Percentiles rank a stretch among this genome's conserved stretches.
Evolutionary conservation across 495 filamentous ascomycete species (phyloP).

Genomic region (Bryoglossum gracile): DNA sequence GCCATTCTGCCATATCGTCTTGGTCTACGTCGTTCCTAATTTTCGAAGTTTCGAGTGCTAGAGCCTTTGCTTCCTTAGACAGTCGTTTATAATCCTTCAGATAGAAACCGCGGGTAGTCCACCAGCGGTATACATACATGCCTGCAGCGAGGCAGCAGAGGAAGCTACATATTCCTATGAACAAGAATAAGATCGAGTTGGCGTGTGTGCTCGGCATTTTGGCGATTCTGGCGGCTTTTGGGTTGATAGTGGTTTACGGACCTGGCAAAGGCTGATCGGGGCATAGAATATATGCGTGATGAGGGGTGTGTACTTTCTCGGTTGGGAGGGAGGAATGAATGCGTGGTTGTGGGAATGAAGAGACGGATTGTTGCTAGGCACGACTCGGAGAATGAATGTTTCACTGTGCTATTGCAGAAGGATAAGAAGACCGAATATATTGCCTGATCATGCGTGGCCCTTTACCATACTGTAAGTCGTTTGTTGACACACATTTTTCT

Average conservation of each 20-base stretch:
- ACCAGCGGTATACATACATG: background rate
- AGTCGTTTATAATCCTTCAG: conserved; percentile 6
- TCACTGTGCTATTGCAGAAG: no score
- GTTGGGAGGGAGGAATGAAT: no score
- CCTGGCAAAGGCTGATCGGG: no score
- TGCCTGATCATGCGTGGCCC: no score
- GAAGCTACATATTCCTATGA: background rate
- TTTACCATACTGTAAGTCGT: no score
- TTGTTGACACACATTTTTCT: no score
- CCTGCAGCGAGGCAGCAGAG: background rate
- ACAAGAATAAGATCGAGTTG: background rate
- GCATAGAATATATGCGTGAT: no score
- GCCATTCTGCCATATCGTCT: background rate
- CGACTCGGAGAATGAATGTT: no score
- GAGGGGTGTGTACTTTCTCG: no score
- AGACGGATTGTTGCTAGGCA: no score
- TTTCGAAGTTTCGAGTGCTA: conserved; percentile 4
- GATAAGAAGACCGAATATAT: no score
- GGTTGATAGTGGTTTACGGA: background rate
- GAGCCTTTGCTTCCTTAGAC: conserved; percentile 5
- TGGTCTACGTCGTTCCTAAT: background rate
- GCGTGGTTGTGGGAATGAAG: no score
- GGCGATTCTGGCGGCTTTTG: background rate
- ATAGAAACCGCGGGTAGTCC: conserved; percentile 1
- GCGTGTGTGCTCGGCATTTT: background rate